Evolutionary conservation across 83 land plant species (phyloP).

Genomic region (Picea mariana): DNA sequence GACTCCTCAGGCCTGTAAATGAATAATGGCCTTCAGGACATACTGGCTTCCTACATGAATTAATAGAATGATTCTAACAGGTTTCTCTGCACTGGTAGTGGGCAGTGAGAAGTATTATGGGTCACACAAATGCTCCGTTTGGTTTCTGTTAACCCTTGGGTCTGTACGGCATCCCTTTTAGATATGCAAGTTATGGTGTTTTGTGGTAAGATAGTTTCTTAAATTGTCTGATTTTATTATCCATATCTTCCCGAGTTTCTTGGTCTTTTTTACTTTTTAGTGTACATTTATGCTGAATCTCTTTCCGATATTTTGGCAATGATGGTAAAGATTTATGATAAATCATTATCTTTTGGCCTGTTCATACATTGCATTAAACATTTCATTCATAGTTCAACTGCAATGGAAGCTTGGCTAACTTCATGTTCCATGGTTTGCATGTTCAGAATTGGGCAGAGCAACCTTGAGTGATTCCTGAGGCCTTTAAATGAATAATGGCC

Average conservation of each 20-base stretch:
- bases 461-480: background rate
- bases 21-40: background rate
- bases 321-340: no score
- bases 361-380: background rate
- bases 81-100: slow-evolving; percentile 88
- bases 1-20: background rate
- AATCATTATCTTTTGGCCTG: no score
- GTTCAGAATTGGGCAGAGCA: background rate
- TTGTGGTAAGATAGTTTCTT: no score
- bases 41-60: slow-evolving; percentile 2
- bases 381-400: background rate
- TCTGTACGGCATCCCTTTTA: no score
- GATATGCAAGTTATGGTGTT: no score
- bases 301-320: no score
- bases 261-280: no score
- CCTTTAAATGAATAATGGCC: background rate
- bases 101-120: slow-evolving; percentile 76
- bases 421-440: background rate
- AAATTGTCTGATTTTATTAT: no score
- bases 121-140: background rate
- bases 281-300: no score
- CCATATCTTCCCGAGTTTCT: no score
- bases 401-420: background rate
- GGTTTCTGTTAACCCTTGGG: background rate
- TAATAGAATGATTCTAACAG: slow-evolving; percentile 61